Evolutionary conservation across 2,329 filamentous ascomycete species (phyloP).

Genomic region (Fusarium bactridioides): DNA sequence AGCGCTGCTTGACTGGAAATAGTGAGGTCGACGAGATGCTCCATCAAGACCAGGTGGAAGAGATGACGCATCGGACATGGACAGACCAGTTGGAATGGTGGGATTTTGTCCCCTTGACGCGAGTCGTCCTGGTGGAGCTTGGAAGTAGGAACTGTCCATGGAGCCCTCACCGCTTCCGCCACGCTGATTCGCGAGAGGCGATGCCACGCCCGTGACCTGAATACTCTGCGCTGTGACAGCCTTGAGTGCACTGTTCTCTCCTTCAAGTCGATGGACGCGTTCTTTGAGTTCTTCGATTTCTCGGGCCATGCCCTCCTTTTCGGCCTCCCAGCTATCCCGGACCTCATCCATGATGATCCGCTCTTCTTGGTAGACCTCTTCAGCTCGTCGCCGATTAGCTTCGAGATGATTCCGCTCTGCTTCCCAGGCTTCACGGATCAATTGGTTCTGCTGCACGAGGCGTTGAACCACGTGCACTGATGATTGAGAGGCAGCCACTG

Average conservation of each 20-base stretch:
- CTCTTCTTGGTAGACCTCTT: slow-evolving; percentile 65
- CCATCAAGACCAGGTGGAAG: slow-evolving; percentile 48
- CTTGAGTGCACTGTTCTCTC: slow-evolving; percentile 48
- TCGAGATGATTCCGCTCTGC: slow-evolving; percentile 63
- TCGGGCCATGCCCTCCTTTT: slow-evolving; percentile 52
- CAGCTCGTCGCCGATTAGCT: slow-evolving; percentile 60
- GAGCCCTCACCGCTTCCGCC: slow-evolving; percentile 38
- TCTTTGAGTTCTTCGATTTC: slow-evolving; percentile 54
- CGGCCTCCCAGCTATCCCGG: slow-evolving; percentile 55
- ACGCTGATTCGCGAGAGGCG: slow-evolving; percentile 42
- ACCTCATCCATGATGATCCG: slow-evolving; percentile 62
- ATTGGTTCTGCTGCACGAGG: slow-evolving; percentile 52
- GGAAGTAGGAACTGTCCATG: slow-evolving; percentile 35
- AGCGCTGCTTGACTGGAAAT: slow-evolving; percentile 44
- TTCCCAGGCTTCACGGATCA: slow-evolving; percentile 60
- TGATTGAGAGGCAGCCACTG: slow-evolving; percentile 43
- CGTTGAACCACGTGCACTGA: slow-evolving; percentile 50
- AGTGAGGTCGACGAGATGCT: slow-evolving; percentile 47
- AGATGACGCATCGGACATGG: slow-evolving; percentile 34
- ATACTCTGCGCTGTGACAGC: slow-evolving; percentile 43
- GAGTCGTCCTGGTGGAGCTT: slow-evolving; percentile 29
- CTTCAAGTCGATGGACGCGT: slow-evolving; percentile 48
- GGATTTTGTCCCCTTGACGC: slow-evolving; percentile 29
- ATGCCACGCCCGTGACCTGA: slow-evolving; percentile 43
- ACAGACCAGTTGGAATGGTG: slow-evolving; percentile 24